Base-by-base conservation (phyloP, 257 asterid species). In the Solanum stenotomum region DNA sequence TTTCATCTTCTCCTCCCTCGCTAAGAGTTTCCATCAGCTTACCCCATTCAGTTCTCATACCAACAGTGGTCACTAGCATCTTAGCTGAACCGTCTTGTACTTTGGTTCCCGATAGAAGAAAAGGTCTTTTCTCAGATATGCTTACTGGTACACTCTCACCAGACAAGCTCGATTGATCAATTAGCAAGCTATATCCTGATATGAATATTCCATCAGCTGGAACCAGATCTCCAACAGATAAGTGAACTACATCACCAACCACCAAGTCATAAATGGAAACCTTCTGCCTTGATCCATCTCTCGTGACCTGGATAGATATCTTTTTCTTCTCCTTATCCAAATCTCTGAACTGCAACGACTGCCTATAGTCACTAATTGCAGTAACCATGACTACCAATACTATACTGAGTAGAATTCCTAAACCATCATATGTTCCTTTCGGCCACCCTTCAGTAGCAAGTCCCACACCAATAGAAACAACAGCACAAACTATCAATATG, bases 41-140 rank as follows among this genome's bases (percentile, higher is more conserved):
- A 78, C 99, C 99, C 99, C 99, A 96, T 92, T 97, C 99, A 63
- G 99, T 96, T 91, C 98, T 94, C 99, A 97, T 97, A 65, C 99
- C 99, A 90, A 97, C 99, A 40, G 99, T 95, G 40, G 98, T 95
- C 85, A 97, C 98, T 87, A 97, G 90, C 99, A 97, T 97, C 90
- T 93, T 97, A 88, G 92, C 99, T 8, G 96, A 93, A 37, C 99
- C 99, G 86, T 96, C 95, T 89, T 95, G 99, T 86, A 97, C 99
- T 91, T 95, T 94, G 13, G 95, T 89, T 83, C 99, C 99, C 0
- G 99, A 92, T 81, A 96, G 89, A 89, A 97, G 95, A 88, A 97
- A 96, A 2, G 99, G 99, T 78, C 95, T 94, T 89, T 96, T 95
- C 85, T 90, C 98, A 78, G 88, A 46, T 87, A 96, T 92, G 88